Evolutionary conservation across 2,329 filamentous ascomycete genomes (phyloP).

Genomic region (Alternaria sp.): DNA sequence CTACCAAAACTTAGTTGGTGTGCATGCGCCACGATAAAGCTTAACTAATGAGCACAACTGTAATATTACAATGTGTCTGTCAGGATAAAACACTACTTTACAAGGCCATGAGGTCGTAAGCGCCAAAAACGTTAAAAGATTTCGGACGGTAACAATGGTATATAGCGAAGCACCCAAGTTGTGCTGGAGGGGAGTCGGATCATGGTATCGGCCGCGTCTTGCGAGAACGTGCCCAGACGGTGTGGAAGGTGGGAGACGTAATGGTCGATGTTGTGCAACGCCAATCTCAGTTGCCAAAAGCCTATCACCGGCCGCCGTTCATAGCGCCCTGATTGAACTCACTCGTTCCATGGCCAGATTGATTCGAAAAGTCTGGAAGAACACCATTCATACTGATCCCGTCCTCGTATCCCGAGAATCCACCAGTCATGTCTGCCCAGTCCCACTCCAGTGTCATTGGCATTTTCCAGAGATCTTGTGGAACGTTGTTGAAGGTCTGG

Average conservation of each 20-base stretch:
- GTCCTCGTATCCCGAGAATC: constrained; percentile 48
- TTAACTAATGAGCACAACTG: background rate
- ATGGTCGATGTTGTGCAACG: constrained; percentile 9
- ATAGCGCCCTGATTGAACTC: constrained; percentile 46
- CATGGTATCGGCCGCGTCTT: background rate
- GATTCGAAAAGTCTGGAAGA: constrained; percentile 43
- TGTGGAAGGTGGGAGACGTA: background rate
- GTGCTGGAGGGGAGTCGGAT: background rate
- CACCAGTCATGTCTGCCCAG: constrained; percentile 64
- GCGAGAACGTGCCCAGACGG: background rate
- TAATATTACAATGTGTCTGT: constrained; percentile 3
- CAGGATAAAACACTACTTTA: background rate
- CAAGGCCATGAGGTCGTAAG: background rate
- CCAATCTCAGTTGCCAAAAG: background rate
- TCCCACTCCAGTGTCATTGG: constrained; percentile 97
- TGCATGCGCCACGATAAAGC: background rate
- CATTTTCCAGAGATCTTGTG: constrained; percentile 93
- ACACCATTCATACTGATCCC: constrained; percentile 52
- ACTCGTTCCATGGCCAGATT: constrained; percentile 41
- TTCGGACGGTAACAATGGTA: background rate
- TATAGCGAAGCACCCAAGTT: background rate
- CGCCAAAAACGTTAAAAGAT: background rate
- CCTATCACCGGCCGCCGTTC: constrained; percentile 38
- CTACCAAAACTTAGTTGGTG: background rate
- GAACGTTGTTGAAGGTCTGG: constrained; percentile 78